phyloP scores from a whole-genome alignment of 202 grass and related monocot genomes.

The Zizania palustris region DNA sequence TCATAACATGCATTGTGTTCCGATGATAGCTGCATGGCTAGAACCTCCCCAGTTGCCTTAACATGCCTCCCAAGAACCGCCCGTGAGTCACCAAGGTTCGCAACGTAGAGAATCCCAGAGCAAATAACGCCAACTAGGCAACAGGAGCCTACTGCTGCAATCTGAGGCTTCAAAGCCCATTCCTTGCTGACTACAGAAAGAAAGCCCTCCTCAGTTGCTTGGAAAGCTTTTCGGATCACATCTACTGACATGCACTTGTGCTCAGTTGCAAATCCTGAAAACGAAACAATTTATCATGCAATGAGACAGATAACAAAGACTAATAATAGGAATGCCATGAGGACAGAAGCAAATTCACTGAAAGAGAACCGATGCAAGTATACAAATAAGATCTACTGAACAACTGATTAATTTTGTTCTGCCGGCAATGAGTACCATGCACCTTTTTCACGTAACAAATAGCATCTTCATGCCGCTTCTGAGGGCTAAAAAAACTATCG shows the following conservation, averaged over 20 bases:
- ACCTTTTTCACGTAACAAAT: not conserved
- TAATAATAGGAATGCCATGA: not conserved
- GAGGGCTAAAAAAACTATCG: not conserved
- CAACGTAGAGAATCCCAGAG: constrained; percentile 65
- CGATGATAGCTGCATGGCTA: constrained; percentile 71
- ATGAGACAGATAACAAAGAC: constrained; percentile 2
- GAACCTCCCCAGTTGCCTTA: constrained; percentile 71
- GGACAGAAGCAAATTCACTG: not conserved
- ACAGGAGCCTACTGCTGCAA: constrained; percentile 88
- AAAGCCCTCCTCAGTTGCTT: constrained; percentile 87
- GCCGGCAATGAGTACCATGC: constrained; percentile 23
- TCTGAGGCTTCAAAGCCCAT: constrained; percentile 78
- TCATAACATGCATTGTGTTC: constrained; percentile 82
- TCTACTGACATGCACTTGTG: constrained; percentile 77
- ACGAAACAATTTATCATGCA: constrained; percentile 31
- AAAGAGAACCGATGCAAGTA: not conserved
- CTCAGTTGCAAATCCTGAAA: constrained; percentile 79
- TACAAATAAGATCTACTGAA: constrained; percentile 37
- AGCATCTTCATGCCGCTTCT: not conserved
- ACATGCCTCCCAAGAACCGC: constrained; percentile 76
- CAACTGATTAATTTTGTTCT: not conserved
- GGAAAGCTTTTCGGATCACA: constrained; percentile 77
- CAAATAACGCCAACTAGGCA: constrained; percentile 79
- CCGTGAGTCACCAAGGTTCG: constrained; percentile 80
- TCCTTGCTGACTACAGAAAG: constrained; percentile 69